These are phyloP conservation scores for Glarea lozoyensis DNA, from an alignment of 495 filamentous ascomycete genomes.

Conservation along the genomic window DNA sequence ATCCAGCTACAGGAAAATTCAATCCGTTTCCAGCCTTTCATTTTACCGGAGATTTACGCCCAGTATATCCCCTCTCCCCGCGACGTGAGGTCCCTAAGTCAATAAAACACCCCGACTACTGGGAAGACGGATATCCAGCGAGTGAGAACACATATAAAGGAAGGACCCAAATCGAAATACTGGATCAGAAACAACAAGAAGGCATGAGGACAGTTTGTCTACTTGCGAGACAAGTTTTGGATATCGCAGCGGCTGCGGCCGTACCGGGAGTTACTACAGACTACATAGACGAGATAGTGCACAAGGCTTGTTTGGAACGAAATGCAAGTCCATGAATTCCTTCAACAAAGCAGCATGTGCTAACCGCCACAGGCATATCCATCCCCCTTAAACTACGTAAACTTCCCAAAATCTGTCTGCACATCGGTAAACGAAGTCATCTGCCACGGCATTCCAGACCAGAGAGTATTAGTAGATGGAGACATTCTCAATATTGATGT, in stretches of 20 bases:
- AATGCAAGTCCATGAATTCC: constrained; percentile 47
- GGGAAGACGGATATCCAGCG: constrained; percentile 70
- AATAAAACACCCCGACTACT: constrained; percentile 81
- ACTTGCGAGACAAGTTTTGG: constrained; percentile 82
- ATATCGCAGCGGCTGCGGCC: constrained; percentile 74
- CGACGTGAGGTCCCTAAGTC: constrained; percentile 64
- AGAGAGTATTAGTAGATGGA: constrained; percentile 67
- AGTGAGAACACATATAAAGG: constrained; percentile 62
- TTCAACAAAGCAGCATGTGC: neutral
- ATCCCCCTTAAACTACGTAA: constrained; percentile 89
- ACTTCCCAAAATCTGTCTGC: constrained; percentile 97
- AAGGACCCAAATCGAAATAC: constrained; percentile 72
- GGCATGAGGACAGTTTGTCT: constrained; percentile 92
- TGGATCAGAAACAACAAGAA: constrained; percentile 62
- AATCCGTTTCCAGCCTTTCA: constrained; percentile 85
- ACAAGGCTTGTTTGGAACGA: constrained; percentile 90
- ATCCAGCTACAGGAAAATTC: constrained; percentile 79
- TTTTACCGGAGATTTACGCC: constrained; percentile 73
- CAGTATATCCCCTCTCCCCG: constrained; percentile 81
- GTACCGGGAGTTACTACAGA: constrained; percentile 92
- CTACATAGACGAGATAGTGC: constrained; percentile 90
- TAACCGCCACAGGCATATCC: constrained; percentile 73
- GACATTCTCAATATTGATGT: constrained; percentile 90
- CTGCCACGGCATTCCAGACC: constrained; percentile 85
- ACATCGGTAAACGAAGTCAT: constrained; percentile 96